Base-by-base conservation (phyloP, 805 yeast species). In the Saccharomyces jurei region DNA sequence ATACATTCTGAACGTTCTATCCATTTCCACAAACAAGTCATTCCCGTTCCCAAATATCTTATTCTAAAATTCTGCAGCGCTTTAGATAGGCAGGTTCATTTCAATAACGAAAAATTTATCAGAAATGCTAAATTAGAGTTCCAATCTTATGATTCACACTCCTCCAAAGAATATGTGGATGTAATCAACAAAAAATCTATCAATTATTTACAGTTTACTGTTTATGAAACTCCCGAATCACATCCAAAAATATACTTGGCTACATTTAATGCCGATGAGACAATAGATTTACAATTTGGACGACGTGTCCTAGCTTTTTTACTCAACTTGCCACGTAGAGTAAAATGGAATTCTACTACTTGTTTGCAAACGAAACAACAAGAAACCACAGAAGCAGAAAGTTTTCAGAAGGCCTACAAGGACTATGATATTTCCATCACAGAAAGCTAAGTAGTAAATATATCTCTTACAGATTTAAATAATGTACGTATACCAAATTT, bases 281-380 rank as follows among this genome's bases (percentile, higher is more conserved):
- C 76, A 11, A 70, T 89, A 8, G 97, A 91, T 66, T 69, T 89
- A 13, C 96, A 88, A 60, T 87, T 91, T 62, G 96, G 96, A 1
- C 75, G 97, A 66, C 77, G 89, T 62, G 90, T 87, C 0, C 62
- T 88, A 29, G 91, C 96, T 0, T 75, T 76, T 57, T 69, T 84
- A 2, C 64, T 90, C 50, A 81, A 77, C 48, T 72, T 80, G 14
- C 84, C 86, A 2, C 83, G 82, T 52, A 74, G 90, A 58, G 68
- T 80, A 0, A 82, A 81, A 55, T 90, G 97, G 97, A 85, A 84
- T 54, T 79, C 81, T 51, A 58, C 60, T 6, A 51, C 51, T 4
- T 89, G 97, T 63, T 70, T 73, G 50, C 95, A 89, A 66, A 70
- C 85, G 0, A 72, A 71, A 48, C 71, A 72, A n/a, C 80, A 81